Base-by-base conservation (phyloP, 1,284 basidiomycete species). In the Rhodotorula glutinis region DNA sequence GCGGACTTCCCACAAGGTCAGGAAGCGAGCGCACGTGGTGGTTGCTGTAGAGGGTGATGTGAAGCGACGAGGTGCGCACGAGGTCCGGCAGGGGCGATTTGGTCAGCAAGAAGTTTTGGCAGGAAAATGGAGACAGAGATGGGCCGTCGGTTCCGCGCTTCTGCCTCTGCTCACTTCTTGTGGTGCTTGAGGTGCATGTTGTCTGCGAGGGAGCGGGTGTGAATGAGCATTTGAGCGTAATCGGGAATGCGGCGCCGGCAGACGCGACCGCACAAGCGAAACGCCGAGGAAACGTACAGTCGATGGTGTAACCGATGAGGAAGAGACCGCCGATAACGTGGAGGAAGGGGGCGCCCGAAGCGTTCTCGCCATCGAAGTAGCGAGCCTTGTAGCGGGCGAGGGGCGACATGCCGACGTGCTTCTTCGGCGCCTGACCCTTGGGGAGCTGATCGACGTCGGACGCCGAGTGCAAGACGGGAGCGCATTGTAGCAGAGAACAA, bases 331-430 rank as follows among this genome's bases (percentile, higher is more conserved):
- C 67, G 61, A 75, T 73, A 56, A 64, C 72, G 67, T 75, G 74
- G 33, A 77, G 61, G 66, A 77, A 70, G 29, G 76, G 76, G 23
- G 76, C 75, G 13, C 70, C 76, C 30, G 73, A 75, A 27, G 73
- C 76, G 71, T 75, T 76, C 29, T 69, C 64, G 53, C 73, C 74
- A 40, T 74, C 75, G 52, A 77, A 77, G 73, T 77, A 77, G 47
- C 67, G 57, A 40, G 70, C 71, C 69, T 73, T 75, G 75, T 77
- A 77, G 14, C 73, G 66, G 2, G 73, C 63, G 63, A 77, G 57
- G 4, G 76, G 75, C 70, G 74, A 75, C 43, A 70, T 53, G n/a
- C 67, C 69, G 21, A 68, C 60, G 23, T 62, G 57, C 51, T 67
- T 61, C 55, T 66, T 60, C 33, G 65, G 33, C 16, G 73, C 72